phyloP scores from a whole-genome alignment of 108 stramenopile genomes.

The Skeletonema costatum region DNA sequence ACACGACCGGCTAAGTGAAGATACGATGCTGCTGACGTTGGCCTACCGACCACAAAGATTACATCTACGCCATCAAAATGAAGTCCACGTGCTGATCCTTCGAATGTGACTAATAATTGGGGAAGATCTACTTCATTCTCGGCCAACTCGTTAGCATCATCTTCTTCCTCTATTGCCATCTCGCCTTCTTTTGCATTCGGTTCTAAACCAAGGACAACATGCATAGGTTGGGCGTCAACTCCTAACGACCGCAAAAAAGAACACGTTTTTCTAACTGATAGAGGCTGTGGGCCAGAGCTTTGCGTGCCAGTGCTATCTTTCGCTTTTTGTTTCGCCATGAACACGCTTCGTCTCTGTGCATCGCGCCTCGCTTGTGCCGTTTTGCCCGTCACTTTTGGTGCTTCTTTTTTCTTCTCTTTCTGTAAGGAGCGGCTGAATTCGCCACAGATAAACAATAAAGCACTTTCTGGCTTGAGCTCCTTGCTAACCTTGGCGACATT shows the following conservation, averaged over 20 bases:
- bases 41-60: constrained; percentile 62
- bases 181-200: constrained; percentile 40
- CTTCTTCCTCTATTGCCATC: constrained; percentile 4
- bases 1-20: constrained; percentile 80
- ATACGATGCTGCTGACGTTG: constrained; percentile 68
- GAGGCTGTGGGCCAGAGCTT: constrained; percentile 22
- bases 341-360: constrained; percentile 14
- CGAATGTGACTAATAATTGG: constrained; percentile 67
- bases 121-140: constrained; percentile 40
- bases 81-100: constrained; percentile 73
- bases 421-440: constrained; percentile 54
- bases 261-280: constrained; percentile 57
- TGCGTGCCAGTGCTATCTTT: constrained; percentile 6
- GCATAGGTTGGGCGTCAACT: constrained; percentile 58
- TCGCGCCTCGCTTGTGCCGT: constrained; percentile 40
- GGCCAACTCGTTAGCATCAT: not conserved
- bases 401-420: constrained; percentile 41
- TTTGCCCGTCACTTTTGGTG: constrained; percentile 22
- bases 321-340: constrained; percentile 24
- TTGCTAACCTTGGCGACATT: constrained; percentile 40
- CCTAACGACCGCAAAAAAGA: constrained; percentile 44
- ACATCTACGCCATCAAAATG: constrained; percentile 72
- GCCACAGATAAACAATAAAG: constrained; percentile 62
- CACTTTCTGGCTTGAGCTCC: constrained; percentile 27
- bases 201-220: constrained; percentile 59